Evolutionary conservation across 805 yeast genomes (phyloP), one percentile per base, ranked within the genome.

Genomic region (Scheffersomyces amazonensis): DNA sequence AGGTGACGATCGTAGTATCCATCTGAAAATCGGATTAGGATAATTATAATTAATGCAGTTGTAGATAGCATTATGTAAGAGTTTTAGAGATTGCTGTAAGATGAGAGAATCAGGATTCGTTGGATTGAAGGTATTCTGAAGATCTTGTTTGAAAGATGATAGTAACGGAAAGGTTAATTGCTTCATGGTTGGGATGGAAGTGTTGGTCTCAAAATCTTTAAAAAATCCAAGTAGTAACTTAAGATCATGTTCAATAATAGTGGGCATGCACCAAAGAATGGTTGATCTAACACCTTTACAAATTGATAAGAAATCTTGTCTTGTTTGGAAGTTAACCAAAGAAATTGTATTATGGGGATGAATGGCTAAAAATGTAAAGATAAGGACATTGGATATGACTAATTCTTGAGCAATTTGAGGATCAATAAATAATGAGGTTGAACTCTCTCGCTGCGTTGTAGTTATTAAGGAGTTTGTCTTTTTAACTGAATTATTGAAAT

Each of bases 341-440:
- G 69, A 67, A 16, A 56, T 36, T 10, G 60, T 37, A 13, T 46
- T 44, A 34, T 56, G 57, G 2, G 67, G 64, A 41, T 63, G 67
- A 4, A 64, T 41, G 3, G 62, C 63, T 10, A 62, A 39, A 32
- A 50, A 64, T 10, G 66, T 51, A 40, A 49, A 60, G 15, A 60
- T 44, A 5, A 60, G 31, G 23, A 50, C 43, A 4, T 56, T 47
- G 5, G 60, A 50, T 1, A 52, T 30, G 3, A 40, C 31, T 12
- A 57, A 32, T 35, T 53, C 60, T 8, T 44, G 43, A 1, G 47
- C 46, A 3, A 29, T 23, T 8, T 5, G n/a, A 9, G 27, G 27
- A 23, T 23, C 27, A 23, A 23, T 23, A 9, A 23, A 23, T 23
- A 23, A 20, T 20, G 6, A 6, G n/a, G n/a, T n/a, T 20, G 23